Percentiles rank a stretch among this genome's conserved stretches.
Evolutionary conservation across 2,329 filamentous ascomycete genomes (phyloP).

Genomic region (Aureobasidium sp.): DNA sequence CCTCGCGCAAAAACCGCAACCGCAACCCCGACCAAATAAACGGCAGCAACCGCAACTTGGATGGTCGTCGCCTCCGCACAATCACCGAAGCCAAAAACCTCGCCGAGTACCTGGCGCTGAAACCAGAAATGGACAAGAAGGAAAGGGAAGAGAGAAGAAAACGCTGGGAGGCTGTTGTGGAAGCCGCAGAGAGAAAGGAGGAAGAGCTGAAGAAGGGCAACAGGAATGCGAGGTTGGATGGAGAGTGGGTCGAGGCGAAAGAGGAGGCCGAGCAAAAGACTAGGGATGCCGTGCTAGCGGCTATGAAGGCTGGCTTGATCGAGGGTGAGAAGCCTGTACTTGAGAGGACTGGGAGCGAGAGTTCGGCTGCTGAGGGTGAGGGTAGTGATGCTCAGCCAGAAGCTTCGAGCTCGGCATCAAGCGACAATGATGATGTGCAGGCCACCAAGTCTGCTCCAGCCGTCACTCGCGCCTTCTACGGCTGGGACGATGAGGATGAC

Average conservation of each 20-base stretch:
- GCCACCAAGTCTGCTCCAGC: constrained; percentile 23
- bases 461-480: constrained; percentile 48
- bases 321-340: constrained; percentile 41
- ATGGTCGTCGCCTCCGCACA: constrained; percentile 80
- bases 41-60: constrained; percentile 84
- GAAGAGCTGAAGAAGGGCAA: constrained; percentile 71
- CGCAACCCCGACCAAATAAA: constrained; percentile 63
- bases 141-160: constrained; percentile 79
- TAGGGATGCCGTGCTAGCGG: constrained; percentile 61
- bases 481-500: constrained; percentile 73
- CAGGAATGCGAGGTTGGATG: constrained; percentile 56
- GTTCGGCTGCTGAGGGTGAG: constrained; percentile 37
- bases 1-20: constrained; percentile 79
- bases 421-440: constrained; percentile 30
- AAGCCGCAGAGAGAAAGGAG: constrained; percentile 71
- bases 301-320: constrained; percentile 53
- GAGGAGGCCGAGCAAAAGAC: constrained; percentile 83
- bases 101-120: constrained; percentile 88
- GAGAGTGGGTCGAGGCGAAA: constrained; percentile 91
- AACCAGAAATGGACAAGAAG: constrained; percentile 93
- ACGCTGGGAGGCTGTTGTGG: constrained; percentile 82
- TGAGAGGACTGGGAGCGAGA: constrained; percentile 30
- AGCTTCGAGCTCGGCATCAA: constrained; percentile 20
- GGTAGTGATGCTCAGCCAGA: constrained; percentile 23
- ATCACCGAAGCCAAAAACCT: constrained; percentile 92